Percentiles rank a stretch among this genome's conserved stretches.
Evolutionary conservation across 306 rosid genomes (phyloP).

Genomic region (Betula pendula): DNA sequence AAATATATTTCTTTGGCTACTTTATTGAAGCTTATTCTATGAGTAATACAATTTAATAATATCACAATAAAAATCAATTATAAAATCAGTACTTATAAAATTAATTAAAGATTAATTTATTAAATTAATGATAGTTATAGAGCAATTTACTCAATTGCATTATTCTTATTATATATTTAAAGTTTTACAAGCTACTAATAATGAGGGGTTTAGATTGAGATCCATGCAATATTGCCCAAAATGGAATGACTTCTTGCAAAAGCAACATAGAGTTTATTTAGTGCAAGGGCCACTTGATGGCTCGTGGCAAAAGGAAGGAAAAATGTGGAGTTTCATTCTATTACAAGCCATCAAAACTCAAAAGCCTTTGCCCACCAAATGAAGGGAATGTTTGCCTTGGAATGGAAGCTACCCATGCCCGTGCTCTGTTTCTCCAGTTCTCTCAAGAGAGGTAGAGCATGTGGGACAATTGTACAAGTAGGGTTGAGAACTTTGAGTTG

Average conservation of each 20-base stretch:
- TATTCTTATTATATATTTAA: too few species aligned
- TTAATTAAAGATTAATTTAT: too few species aligned
- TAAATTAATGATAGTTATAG: too few species aligned
- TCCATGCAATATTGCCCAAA: background rate
- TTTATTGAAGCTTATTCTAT: too few species aligned
- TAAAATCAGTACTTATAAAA: too few species aligned
- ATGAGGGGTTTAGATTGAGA: background rate
- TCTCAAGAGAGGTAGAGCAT: conserved; percentile 5
- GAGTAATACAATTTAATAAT: too few species aligned
- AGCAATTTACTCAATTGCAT: too few species aligned
- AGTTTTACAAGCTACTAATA: too few species aligned
- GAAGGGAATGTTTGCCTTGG: conserved; percentile 13
- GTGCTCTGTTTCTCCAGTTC: conserved; percentile 1
- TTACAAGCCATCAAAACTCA: background rate
- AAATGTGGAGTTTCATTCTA: background rate
- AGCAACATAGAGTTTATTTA: background rate
- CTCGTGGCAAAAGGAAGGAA: background rate
- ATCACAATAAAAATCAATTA: too few species aligned
- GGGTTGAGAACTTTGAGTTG: conserved; percentile 39
- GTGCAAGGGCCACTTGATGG: background rate
- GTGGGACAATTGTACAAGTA: background rate
- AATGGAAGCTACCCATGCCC: conserved; percentile 5
- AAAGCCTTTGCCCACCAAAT: conserved; percentile 4
- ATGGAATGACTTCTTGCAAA: background rate
- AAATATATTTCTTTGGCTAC: too few species aligned